Conservation (phyloP, 106 monocot species). For the Phalaenopsis aphrodite region DNA sequence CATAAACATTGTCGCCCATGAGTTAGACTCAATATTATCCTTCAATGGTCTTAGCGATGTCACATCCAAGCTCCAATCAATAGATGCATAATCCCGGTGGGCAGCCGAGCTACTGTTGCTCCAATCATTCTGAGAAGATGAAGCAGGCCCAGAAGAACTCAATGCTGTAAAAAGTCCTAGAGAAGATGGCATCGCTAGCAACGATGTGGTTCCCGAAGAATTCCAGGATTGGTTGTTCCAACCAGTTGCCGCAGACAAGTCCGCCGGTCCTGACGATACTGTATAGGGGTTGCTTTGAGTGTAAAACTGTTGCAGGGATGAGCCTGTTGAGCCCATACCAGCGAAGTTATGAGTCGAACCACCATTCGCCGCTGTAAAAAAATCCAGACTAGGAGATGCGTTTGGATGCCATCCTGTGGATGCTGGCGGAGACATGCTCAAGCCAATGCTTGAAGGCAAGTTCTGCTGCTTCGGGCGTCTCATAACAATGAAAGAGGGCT, state of each 20-base stretch:
- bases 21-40: neutral
- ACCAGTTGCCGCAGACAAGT: slow-evolving; percentile 12
- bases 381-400: slow-evolving; percentile 13
- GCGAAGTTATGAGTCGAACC: neutral
- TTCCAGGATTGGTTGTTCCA: slow-evolving; percentile 29
- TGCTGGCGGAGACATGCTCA: slow-evolving; percentile 24
- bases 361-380: slow-evolving; percentile 21
- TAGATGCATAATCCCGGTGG: slow-evolving; percentile 56
- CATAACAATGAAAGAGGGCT: slow-evolving; percentile 68
- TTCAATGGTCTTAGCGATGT: slow-evolving; percentile 12
- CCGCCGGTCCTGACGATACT: slow-evolving; percentile 15
- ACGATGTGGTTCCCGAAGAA: neutral
- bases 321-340: slow-evolving; percentile 12
- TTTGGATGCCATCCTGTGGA: slow-evolving; percentile 35
- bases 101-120: slow-evolving; percentile 21
- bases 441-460: slow-evolving; percentile 9
- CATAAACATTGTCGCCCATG: slow-evolving; percentile 18
- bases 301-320: slow-evolving; percentile 22
- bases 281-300: slow-evolving; percentile 25
- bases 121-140: slow-evolving; percentile 45
- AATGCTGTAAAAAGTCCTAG: slow-evolving; percentile 53
- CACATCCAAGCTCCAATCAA: slow-evolving; percentile 82
- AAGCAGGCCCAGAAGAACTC: slow-evolving; percentile 27
- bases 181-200: slow-evolving; percentile 18
- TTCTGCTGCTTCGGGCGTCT: slow-evolving; percentile 58